Evolutionary conservation across 2,329 filamentous ascomycete species (phyloP).

Genomic region (Penicillium brevicompactum): DNA sequence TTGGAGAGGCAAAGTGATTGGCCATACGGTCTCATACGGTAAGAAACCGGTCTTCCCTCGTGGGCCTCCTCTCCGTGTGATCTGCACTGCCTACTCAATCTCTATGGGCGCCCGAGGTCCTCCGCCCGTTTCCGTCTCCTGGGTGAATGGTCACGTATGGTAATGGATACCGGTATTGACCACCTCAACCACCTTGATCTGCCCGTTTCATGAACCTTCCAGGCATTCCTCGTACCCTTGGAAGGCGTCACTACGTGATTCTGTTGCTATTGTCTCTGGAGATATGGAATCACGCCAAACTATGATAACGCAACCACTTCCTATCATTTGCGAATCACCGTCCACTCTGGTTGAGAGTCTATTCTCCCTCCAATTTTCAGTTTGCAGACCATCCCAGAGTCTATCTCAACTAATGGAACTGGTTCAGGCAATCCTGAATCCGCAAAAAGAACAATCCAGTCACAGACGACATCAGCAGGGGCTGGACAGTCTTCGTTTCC

Average conservation of each 20-base stretch:
- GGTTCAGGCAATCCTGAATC: neutral
- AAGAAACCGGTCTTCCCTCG: conserved; percentile 22
- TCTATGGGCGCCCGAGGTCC: conserved; percentile 13
- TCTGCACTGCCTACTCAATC: neutral
- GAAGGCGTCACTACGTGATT: conserved; percentile 17
- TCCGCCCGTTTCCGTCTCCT: conserved; percentile 13
- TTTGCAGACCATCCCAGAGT: neutral
- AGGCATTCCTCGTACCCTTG: conserved; percentile 28
- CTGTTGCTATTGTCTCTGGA: neutral
- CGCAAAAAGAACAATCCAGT: conserved; percentile 1
- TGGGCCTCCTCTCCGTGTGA: conserved; percentile 13
- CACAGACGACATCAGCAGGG: conserved; percentile 11
- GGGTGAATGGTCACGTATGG: conserved; percentile 4
- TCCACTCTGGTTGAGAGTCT: too few species aligned
- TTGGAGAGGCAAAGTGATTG: conserved; percentile 17
- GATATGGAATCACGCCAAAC: neutral
- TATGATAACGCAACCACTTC: neutral
- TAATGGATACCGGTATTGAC: conserved; percentile 16
- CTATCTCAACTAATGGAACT: neutral
- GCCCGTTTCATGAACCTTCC: conserved; percentile 30
- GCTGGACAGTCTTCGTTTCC: neutral
- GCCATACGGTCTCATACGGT: conserved; percentile 10
- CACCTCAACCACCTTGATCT: conserved; percentile 12
- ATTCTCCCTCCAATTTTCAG: conserved; percentile 1
- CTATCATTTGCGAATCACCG: neutral